Evolutionary conservation across 73 alveolate species (phyloP).

Genomic region (Durusdinium trenchii): DNA sequence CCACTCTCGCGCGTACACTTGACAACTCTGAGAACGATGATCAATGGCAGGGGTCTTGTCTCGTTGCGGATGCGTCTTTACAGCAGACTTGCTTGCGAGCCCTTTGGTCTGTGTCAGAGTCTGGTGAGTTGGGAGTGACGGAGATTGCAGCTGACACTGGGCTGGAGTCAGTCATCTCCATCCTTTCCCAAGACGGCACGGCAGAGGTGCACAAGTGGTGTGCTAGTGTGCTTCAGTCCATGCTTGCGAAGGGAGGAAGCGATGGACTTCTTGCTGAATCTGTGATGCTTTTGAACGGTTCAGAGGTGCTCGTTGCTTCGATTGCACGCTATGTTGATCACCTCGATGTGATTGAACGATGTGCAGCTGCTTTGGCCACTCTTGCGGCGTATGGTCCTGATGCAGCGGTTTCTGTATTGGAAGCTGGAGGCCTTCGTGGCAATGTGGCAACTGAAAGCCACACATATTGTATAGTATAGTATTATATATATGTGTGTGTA

Average conservation of each 20-base stretch:
- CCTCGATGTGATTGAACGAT: constrained; percentile 49
- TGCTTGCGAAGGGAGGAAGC: constrained; percentile 80
- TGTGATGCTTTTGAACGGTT: constrained; percentile 28
- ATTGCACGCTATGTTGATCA: background rate
- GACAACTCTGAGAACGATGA: background rate
- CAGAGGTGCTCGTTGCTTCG: constrained; percentile 68
- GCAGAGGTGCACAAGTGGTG: constrained; percentile 76
- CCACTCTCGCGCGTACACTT: constrained; percentile 6
- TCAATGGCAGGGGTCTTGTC: background rate
- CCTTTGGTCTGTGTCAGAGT: constrained; percentile 62
- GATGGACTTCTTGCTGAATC: constrained; percentile 73
- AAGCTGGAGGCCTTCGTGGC: constrained; percentile 75
- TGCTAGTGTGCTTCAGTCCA: constrained; percentile 45
- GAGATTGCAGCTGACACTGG: constrained; percentile 78
- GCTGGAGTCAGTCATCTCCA: constrained; percentile 3
- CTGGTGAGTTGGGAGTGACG: constrained; percentile 87
- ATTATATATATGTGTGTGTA: too few species aligned
- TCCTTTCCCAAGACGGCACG: constrained; percentile 20
- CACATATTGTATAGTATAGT: too few species aligned
- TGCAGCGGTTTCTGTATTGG: constrained; percentile 67
- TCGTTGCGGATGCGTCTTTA: constrained; percentile 49
- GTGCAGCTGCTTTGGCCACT: constrained; percentile 88
- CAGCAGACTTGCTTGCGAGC: constrained; percentile 89
- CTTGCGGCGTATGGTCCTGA: constrained; percentile 56
- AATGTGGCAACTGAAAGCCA: too few species aligned